These are phyloP conservation scores for Cryomyces minteri DNA, from an alignment of 495 filamentous ascomycete genomes.

Conservation along the genomic window DNA sequence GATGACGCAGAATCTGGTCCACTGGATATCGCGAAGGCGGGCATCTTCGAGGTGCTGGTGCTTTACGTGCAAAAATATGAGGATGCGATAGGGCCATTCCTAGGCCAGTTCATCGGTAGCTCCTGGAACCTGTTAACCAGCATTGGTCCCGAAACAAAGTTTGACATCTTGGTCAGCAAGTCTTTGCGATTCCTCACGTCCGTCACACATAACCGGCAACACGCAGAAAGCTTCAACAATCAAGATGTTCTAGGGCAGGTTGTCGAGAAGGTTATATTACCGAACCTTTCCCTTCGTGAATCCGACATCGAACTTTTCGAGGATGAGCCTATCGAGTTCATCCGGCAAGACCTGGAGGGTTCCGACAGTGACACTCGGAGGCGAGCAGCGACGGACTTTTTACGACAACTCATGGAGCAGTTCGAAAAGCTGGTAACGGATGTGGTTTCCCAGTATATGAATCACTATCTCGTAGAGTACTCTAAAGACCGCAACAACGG, in stretches of 20 bases:
- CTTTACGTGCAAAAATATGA: constrained; percentile 86
- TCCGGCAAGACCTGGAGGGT: constrained; percentile 85
- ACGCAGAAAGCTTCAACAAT: constrained; percentile 74
- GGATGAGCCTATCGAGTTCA: constrained; percentile 98
- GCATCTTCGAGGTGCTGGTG: constrained; percentile 74
- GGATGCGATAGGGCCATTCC: constrained; percentile 66
- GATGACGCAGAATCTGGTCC: constrained; percentile 76
- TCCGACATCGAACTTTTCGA: constrained; percentile 92
- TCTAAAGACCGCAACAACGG: constrained; percentile 45
- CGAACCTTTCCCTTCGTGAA: constrained; percentile 76
- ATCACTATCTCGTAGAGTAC: constrained; percentile 56
- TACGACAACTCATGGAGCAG: constrained; percentile 67
- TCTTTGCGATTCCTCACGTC: constrained; percentile 87
- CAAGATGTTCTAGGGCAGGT: constrained; percentile 58
- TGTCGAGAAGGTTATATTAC: constrained; percentile 85
- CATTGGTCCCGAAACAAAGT: constrained; percentile 72
- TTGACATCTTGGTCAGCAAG: constrained; percentile 88
- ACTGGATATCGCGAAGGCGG: constrained; percentile 72
- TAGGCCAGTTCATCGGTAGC: constrained; percentile 65
- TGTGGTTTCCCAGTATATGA: constrained; percentile 64
- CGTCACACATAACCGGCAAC: constrained; percentile 52
- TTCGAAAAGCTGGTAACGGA: constrained; percentile 71
- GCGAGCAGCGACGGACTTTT: constrained; percentile 83
- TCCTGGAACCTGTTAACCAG: constrained; percentile 83
- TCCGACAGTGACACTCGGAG: constrained; percentile 88